Conservation (phyloP, 306 rosid genomes). For the Argentina anserina region DNA sequence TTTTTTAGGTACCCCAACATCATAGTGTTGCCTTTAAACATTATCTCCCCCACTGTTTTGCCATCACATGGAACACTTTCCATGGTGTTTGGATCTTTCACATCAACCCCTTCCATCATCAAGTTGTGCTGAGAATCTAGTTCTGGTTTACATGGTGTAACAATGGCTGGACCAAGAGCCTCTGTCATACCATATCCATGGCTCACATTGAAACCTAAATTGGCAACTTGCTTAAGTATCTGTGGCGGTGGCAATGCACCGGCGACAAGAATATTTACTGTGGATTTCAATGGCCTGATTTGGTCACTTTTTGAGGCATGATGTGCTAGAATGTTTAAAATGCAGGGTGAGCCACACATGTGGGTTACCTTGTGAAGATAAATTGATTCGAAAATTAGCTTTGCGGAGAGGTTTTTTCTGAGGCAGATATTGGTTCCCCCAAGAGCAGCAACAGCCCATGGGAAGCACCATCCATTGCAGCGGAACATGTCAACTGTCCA, state of each 20-base stretch:
- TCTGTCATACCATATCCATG: slow-evolving; percentile 96
- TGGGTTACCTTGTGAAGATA: slow-evolving; percentile 57
- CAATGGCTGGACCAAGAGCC: slow-evolving; percentile 58
- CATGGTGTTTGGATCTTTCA: slow-evolving; percentile 62
- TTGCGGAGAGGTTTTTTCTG: slow-evolving; percentile 35
- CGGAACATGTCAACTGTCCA: slow-evolving; percentile 98
- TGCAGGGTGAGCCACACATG: slow-evolving; percentile 63
- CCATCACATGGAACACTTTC: slow-evolving; percentile 59
- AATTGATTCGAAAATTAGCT: slow-evolving; percentile 47
- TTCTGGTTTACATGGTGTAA: slow-evolving; percentile 44
- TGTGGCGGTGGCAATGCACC: slow-evolving; percentile 58
- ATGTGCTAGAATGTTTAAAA: slow-evolving; percentile 50
- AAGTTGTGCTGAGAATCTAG: slow-evolving; percentile 19
- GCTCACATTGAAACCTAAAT: slow-evolving; percentile 61
- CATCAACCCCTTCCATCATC: slow-evolving; percentile 53
- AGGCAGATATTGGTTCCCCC: slow-evolving; percentile 80
- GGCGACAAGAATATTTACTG: slow-evolving; percentile 61
- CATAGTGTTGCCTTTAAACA: slow-evolving; percentile 60
- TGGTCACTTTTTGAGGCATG: slow-evolving; percentile 20
- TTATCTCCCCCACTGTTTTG: slow-evolving; percentile 68
- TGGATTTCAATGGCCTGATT: slow-evolving; percentile 22
- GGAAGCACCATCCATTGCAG: slow-evolving; percentile 86
- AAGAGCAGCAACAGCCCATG: slow-evolving; percentile 71
- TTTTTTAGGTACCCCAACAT: slow-evolving; percentile 64
- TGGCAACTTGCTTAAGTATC: slow-evolving; percentile 35